phyloP scores from a whole-genome alignment of 1,284 basidiomycete species.

The Rhizoctonia solani region DNA sequence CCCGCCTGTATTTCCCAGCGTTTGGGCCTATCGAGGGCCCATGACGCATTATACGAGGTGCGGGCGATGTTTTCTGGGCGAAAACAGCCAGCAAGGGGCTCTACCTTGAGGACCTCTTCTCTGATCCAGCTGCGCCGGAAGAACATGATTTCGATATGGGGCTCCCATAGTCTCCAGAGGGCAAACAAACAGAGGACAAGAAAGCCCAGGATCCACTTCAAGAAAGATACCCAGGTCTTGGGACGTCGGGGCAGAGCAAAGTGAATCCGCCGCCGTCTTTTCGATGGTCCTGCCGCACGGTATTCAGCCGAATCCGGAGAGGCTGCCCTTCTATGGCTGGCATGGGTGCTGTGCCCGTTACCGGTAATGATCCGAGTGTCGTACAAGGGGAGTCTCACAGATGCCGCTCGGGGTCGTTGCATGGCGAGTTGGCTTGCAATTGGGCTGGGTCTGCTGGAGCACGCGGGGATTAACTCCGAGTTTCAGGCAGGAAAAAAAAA shows the following conservation, averaged over 20 bases:
- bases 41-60: slow-evolving; percentile 55
- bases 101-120: slow-evolving; percentile 65
- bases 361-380: slow-evolving; percentile 2
- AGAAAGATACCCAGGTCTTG: slow-evolving; percentile 31
- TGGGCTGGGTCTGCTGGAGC: not conserved
- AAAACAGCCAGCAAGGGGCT: slow-evolving; percentile 75
- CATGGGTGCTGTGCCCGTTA: slow-evolving; percentile 25
- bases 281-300: slow-evolving; percentile 31
- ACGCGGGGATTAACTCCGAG: not conserved
- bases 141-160: slow-evolving; percentile 79
- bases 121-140: slow-evolving; percentile 76
- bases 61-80: slow-evolving; percentile 59
- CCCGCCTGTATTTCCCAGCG: slow-evolving; percentile 76
- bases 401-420: slow-evolving; percentile 33
- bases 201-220: slow-evolving; percentile 27
- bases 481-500: not conserved
- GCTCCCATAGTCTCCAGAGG: slow-evolving; percentile 66
- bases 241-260: slow-evolving; percentile 31
- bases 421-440: not conserved
- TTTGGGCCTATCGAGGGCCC: slow-evolving; percentile 62
- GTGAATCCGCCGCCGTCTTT: slow-evolving; percentile 29
- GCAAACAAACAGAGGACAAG: slow-evolving; percentile 47
- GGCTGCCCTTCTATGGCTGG: slow-evolving; percentile 21
- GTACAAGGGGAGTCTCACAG: slow-evolving; percentile 31
- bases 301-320: slow-evolving; percentile 36